Conservation (phyloP, 2,329 filamentous ascomycete genomes). For the Sporothrix dimorphospora region DNA sequence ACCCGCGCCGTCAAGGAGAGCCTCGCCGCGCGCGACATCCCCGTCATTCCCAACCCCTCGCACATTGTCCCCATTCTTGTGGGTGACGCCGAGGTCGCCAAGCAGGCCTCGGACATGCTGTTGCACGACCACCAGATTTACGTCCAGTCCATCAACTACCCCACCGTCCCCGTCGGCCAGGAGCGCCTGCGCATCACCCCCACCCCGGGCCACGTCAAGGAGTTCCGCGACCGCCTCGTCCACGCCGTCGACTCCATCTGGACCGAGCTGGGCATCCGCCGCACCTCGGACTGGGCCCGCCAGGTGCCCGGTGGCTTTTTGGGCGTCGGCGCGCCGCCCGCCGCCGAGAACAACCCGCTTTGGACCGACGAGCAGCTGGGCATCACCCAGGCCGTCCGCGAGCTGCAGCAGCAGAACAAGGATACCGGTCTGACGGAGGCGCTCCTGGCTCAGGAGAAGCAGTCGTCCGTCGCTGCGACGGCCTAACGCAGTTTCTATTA, state of each 20-base stretch:
- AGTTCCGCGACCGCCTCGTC: conserved; percentile 84
- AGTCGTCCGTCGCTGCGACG: conserved; percentile 13
- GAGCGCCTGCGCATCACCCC: conserved; percentile 95
- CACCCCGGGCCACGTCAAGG: conserved; percentile 85
- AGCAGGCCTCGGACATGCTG: conserved; percentile 88
- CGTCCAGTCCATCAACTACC: conserved; percentile 98
- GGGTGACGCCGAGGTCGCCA: conserved; percentile 90
- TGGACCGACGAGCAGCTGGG: conserved; percentile 92
- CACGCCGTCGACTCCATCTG: conserved; percentile 85
- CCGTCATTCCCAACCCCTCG: conserved; percentile 95
- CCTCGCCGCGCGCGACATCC: conserved; percentile 78
- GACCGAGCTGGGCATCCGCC: conserved; percentile 85
- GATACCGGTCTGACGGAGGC: conserved; percentile 57
- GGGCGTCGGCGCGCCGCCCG: conserved; percentile 77
- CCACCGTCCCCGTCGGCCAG: conserved; percentile 96
- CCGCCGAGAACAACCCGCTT: conserved; percentile 68
- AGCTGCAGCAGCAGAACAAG: conserved; percentile 53
- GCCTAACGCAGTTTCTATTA: conserved; percentile 17
- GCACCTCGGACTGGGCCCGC: conserved; percentile 87
- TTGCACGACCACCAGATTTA: conserved; percentile 91
- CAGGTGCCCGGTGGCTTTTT: conserved; percentile 80
- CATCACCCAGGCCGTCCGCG: conserved; percentile 66
- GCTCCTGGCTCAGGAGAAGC: conserved; percentile 59
- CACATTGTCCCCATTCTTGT: conserved; percentile 95
- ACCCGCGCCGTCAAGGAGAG: conserved; percentile 92